phyloP scores from a whole-genome alignment of 768 basidiomycete genomes.

The Kockovaella imperatae region DNA sequence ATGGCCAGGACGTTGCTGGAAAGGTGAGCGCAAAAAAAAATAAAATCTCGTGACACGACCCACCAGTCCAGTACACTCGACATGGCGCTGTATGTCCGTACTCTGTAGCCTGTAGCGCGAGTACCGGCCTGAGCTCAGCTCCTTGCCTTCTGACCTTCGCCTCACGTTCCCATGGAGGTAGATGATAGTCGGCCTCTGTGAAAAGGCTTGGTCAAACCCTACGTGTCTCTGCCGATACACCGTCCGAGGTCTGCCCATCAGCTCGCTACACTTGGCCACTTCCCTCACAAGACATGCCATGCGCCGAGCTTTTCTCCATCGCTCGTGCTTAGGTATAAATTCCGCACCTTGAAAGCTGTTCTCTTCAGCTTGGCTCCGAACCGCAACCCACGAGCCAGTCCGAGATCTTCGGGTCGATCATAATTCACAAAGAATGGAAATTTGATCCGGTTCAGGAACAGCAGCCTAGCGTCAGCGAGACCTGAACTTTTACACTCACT shows the following conservation, averaged over 20 bases:
- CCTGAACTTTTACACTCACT: slow-evolving; percentile 50
- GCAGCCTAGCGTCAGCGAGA: slow-evolving; percentile 40
- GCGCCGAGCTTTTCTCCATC: slow-evolving; percentile 70
- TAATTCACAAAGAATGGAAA: slow-evolving; percentile 60
- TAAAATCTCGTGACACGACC: neutral
- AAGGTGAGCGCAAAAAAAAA: slow-evolving; percentile 44
- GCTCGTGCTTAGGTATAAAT: slow-evolving; percentile 60
- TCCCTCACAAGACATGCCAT: slow-evolving; percentile 39
- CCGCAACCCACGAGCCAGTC: slow-evolving; percentile 63
- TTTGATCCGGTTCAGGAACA: slow-evolving; percentile 63
- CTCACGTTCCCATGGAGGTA: slow-evolving; percentile 77
- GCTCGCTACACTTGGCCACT: slow-evolving; percentile 38
- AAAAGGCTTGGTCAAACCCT: slow-evolving; percentile 17
- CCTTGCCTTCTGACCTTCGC: neutral
- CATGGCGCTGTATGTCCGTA: slow-evolving; percentile 62
- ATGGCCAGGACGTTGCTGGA: slow-evolving; percentile 72
- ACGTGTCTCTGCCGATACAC: slow-evolving; percentile 14
- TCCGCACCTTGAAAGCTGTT: slow-evolving; percentile 67
- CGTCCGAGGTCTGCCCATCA: slow-evolving; percentile 32
- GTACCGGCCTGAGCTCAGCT: slow-evolving; percentile 53
- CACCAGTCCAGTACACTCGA: slow-evolving; percentile 46
- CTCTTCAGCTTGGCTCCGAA: neutral
- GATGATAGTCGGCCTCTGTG: slow-evolving; percentile 64
- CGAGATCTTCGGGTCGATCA: slow-evolving; percentile 65
- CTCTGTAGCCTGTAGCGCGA: slow-evolving; percentile 59